These are phyloP conservation scores for Amaranthus palmeri DNA, from an alignment of 148 eudicot genomes.

Conservation along the genomic window DNA sequence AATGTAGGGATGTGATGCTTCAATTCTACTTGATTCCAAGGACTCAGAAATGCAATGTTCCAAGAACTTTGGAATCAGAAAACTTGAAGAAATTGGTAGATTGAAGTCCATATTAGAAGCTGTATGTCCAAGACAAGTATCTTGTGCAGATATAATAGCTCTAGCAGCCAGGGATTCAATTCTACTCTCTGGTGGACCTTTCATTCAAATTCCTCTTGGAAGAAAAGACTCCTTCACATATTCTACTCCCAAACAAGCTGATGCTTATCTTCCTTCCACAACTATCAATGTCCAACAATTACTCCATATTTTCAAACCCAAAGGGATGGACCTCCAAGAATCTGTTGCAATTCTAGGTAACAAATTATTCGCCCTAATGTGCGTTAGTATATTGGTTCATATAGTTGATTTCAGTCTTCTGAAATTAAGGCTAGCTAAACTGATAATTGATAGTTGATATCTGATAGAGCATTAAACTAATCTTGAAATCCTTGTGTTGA, in stretches of 20 bases:
- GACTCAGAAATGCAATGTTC: constrained; percentile 34
- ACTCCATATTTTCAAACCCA: constrained; percentile 31
- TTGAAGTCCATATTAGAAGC: constrained; percentile 40
- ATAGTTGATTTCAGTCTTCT: too few relatives aligned
- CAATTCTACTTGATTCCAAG: constrained; percentile 36
- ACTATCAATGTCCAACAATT: constrained; percentile 30
- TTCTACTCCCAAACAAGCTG: constrained; percentile 33
- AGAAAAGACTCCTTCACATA: constrained; percentile 42
- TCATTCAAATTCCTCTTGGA: constrained; percentile 44
- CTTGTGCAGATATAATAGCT: constrained; percentile 54
- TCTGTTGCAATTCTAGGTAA: constrained; percentile 58
- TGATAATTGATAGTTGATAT: too few relatives aligned
- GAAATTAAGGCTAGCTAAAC: too few relatives aligned
- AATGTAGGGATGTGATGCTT: constrained; percentile 63
- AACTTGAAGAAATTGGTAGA: constrained; percentile 29
- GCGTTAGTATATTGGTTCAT: too few relatives aligned
- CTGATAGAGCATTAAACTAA: too few relatives aligned
- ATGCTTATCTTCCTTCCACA: constrained; percentile 39
- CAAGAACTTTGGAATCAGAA: constrained; percentile 47
- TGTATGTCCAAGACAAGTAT: constrained; percentile 42
- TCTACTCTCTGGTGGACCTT: constrained; percentile 40
- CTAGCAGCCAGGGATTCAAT: constrained; percentile 48
- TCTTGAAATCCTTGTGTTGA: too few relatives aligned
- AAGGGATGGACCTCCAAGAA: constrained; percentile 51
- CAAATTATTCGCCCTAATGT: neutral